Evolutionary conservation across 2,329 filamentous ascomycete genomes (phyloP).

Genomic region (Xylariaceae sp.): DNA sequence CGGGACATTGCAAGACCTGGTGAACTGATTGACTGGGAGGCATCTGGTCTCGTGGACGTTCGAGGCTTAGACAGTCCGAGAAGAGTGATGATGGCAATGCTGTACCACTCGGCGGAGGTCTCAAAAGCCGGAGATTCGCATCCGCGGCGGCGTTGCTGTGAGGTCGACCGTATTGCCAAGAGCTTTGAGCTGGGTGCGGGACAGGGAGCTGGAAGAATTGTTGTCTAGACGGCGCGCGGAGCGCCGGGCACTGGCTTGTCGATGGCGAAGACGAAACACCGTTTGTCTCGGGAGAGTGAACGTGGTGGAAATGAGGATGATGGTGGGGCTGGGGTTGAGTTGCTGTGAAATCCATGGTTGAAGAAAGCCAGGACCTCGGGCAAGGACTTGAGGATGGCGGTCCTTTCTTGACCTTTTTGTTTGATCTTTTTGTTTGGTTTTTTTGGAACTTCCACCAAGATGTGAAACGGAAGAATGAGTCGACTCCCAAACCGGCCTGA

Average conservation of each 20-base stretch:
- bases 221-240: slow-evolving; percentile 24
- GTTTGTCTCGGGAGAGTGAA: not conserved
- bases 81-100: slow-evolving; percentile 4
- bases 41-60: not conserved
- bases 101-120: not conserved
- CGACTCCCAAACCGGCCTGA: no score
- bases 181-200: slow-evolving; percentile 14
- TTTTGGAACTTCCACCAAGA: no score
- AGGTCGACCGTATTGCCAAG: slow-evolving; percentile 23
- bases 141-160: slow-evolving; percentile 13
- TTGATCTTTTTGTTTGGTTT: not conserved
- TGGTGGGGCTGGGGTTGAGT: slow-evolving; percentile 18
- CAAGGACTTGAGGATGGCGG: slow-evolving; percentile 6
- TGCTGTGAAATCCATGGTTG: slow-evolving; percentile 27
- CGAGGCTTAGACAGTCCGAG: slow-evolving; percentile 2
- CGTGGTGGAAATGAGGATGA: slow-evolving; percentile 7
- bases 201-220: slow-evolving; percentile 20
- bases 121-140: not conserved
- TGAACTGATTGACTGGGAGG: slow-evolving; percentile 4
- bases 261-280: slow-evolving; percentile 17
- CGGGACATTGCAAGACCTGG: slow-evolving; percentile 5
- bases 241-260: slow-evolving; percentile 26
- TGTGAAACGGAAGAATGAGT: no score
- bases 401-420: slow-evolving; percentile 3
- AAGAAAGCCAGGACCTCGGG: slow-evolving; percentile 21